Evolutionary conservation across 805 yeast genomes (phyloP).

Genomic region (Yamadazyma endophytica): DNA sequence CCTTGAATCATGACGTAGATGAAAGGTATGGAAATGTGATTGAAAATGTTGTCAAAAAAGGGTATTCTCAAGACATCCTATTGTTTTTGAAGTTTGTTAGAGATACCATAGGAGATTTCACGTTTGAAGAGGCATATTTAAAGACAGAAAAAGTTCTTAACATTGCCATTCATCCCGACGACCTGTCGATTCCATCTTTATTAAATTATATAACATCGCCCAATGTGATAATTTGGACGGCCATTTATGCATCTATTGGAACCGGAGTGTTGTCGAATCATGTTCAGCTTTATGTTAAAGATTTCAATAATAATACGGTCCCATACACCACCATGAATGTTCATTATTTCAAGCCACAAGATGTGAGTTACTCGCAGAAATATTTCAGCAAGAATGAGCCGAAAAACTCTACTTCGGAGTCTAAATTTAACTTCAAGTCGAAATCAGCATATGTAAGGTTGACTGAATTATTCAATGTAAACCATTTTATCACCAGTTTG

Average conservation of each 20-base stretch:
- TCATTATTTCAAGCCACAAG: constrained; percentile 40
- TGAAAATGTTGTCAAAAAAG: constrained; percentile 71
- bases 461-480: constrained; percentile 91
- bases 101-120: constrained; percentile 70
- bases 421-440: constrained; percentile 22
- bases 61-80: constrained; percentile 82
- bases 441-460: constrained; percentile 74
- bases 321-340: constrained; percentile 43
- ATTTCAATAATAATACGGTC: constrained; percentile 57
- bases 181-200: constrained; percentile 63
- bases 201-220: constrained; percentile 92
- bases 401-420: constrained; percentile 11
- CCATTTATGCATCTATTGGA: constrained; percentile 81
- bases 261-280: constrained; percentile 60
- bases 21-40: constrained; percentile 64
- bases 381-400: constrained; percentile 23
- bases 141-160: constrained; percentile 77
- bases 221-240: constrained; percentile 84
- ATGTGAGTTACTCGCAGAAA: constrained; percentile 44
- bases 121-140: constrained; percentile 90
- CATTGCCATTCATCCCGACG: constrained; percentile 79
- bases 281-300: constrained; percentile 56
- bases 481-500: constrained; percentile 84
- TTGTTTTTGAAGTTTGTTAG: constrained; percentile 76
- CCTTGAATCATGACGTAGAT: constrained; percentile 50